phyloP scores from a whole-genome alignment of 257 asterid species.

The Jasminum sambac region DNA sequence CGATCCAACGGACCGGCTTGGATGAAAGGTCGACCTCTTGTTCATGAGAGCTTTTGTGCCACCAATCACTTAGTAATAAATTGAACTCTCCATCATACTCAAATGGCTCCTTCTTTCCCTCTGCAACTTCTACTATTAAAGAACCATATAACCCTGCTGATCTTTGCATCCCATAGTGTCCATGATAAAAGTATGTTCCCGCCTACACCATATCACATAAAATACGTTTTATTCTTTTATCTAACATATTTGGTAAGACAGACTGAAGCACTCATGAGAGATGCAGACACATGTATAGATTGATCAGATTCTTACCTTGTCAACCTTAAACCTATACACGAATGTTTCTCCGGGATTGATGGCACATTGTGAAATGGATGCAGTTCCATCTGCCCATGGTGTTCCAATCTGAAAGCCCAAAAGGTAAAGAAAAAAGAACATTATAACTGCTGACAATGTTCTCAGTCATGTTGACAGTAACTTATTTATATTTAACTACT shows the following conservation, averaged over 20 bases:
- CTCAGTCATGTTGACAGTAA: too few relatives aligned
- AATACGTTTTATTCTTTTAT: neutral
- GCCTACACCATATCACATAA: conserved; percentile 43
- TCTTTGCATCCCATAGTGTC: conserved; percentile 93
- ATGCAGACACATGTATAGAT: neutral
- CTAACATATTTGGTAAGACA: too few relatives aligned
- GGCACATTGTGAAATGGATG: conserved; percentile 79
- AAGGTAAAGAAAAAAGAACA: neutral
- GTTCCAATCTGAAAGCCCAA: conserved; percentile 56
- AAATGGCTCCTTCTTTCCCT: conserved; percentile 57
- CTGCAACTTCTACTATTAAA: conserved; percentile 64
- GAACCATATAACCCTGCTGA: conserved; percentile 85
- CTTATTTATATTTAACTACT: too few relatives aligned
- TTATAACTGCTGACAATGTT: too few relatives aligned
- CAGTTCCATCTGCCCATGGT: conserved; percentile 96
- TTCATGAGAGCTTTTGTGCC: conserved; percentile 63
- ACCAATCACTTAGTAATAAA: conserved; percentile 75
- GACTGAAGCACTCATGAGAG: too few relatives aligned
- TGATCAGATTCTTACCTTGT: conserved; percentile 49
- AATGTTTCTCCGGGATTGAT: conserved; percentile 75
- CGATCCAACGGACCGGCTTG: conserved; percentile 83
- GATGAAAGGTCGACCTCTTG: conserved; percentile 75
- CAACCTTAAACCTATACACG: conserved; percentile 56
- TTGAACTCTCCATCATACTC: conserved; percentile 66
- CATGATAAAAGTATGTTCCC: conserved; percentile 92